phyloP scores from a whole-genome alignment of 2,329 filamentous ascomycete species.

The Fusarium globosum region DNA sequence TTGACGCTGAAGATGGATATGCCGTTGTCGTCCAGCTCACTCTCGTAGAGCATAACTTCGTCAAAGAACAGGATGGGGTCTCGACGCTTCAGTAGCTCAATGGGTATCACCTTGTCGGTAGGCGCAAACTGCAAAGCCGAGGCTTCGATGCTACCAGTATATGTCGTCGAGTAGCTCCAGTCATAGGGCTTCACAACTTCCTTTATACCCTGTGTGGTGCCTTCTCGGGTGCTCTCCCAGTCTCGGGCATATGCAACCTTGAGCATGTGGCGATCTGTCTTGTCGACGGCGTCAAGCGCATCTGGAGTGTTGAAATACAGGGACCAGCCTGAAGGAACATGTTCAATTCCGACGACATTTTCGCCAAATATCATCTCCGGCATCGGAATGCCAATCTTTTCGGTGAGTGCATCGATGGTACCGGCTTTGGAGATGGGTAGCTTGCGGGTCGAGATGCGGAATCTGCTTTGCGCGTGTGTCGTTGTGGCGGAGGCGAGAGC shows the following conservation, averaged over 20 bases:
- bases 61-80: slow-evolving; percentile 98
- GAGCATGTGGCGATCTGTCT: slow-evolving; percentile 90
- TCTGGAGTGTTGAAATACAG: slow-evolving; percentile 87
- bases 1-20: slow-evolving; percentile 92
- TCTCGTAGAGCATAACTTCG: slow-evolving; percentile 95
- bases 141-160: slow-evolving; percentile 74
- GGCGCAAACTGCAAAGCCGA: slow-evolving; percentile 45
- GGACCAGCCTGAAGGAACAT: slow-evolving; percentile 79
- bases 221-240: slow-evolving; percentile 77
- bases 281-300: slow-evolving; percentile 91
- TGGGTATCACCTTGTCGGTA: slow-evolving; percentile 71
- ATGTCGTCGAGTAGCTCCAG: slow-evolving; percentile 96
- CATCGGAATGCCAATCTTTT: slow-evolving; percentile 82
- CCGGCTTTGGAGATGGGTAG: slow-evolving; percentile 93
- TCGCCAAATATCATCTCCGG: slow-evolving; percentile 99
- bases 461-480: slow-evolving; percentile 70
- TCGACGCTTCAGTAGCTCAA: slow-evolving; percentile 85
- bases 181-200: slow-evolving; percentile 97
- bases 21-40: slow-evolving; percentile 97
- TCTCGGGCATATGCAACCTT: slow-evolving; percentile 92
- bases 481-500: slow-evolving; percentile 65
- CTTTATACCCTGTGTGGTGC: slow-evolving; percentile 86
- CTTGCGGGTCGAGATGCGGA: slow-evolving; percentile 85
- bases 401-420: slow-evolving; percentile 87
- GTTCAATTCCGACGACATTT: slow-evolving; percentile 82